Conservation (phyloP, 305 asterid genomes). For the Salvia sclarea region DNA sequence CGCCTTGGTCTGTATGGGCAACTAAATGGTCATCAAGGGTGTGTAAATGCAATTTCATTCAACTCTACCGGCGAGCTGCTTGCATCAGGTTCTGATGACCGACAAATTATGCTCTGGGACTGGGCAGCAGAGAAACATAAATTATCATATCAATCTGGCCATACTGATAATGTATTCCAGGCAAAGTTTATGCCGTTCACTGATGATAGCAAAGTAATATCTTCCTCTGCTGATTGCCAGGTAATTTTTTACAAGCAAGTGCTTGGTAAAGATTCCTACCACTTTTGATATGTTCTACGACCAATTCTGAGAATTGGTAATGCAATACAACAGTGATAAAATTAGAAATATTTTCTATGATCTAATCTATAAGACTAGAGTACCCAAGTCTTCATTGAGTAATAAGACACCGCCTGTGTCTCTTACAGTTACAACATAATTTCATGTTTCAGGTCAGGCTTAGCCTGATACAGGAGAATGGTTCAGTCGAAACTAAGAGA, state of each 20-base stretch:
- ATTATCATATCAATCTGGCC: constrained; percentile 70
- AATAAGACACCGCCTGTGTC: constrained; percentile 1
- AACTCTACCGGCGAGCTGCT: constrained; percentile 65
- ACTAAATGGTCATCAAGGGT: constrained; percentile 66
- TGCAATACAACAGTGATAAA: background rate
- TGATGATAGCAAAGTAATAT: constrained; percentile 61
- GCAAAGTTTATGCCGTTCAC: constrained; percentile 71
- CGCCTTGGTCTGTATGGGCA: constrained; percentile 57
- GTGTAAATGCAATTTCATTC: constrained; percentile 73
- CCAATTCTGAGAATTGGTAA: background rate
- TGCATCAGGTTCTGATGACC: constrained; percentile 81
- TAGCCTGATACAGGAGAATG: constrained; percentile 62
- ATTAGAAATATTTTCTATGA: background rate
- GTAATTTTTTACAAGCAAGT: constrained; percentile 36
- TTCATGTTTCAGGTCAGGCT: constrained; percentile 65
- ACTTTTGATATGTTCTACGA: background rate
- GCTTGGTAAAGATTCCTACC: constrained; percentile 10
- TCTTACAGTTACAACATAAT: constrained; percentile 13
- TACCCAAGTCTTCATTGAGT: constrained; percentile 11
- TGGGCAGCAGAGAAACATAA: constrained; percentile 56
- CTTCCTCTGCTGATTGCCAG: constrained; percentile 82
- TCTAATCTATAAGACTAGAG: background rate
- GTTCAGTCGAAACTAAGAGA: constrained; percentile 66
- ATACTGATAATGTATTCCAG: constrained; percentile 72
- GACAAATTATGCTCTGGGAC: constrained; percentile 64